Evolutionary conservation across 108 stramenopile species (phyloP).

Genomic region (Nannochloropsis oceanica): DNA sequence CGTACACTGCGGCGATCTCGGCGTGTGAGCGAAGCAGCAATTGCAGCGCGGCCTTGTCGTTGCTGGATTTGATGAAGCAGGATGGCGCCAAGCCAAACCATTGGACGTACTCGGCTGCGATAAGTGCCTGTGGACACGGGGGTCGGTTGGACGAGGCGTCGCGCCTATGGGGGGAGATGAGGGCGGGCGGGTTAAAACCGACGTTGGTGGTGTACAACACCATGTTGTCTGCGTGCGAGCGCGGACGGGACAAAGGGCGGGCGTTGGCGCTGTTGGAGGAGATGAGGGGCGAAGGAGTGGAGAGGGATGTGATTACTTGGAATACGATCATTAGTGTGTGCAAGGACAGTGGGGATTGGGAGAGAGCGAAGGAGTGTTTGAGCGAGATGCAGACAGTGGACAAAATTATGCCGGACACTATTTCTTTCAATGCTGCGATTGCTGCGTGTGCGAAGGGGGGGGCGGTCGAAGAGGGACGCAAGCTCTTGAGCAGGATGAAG

Average conservation of each 20-base stretch:
- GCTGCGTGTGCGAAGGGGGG: constrained; percentile 9
- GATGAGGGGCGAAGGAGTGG: background rate
- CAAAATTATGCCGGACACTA: background rate
- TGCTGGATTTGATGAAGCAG: background rate
- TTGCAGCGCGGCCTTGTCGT: background rate
- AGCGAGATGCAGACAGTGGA: background rate
- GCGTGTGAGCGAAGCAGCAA: background rate
- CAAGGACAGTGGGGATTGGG: background rate
- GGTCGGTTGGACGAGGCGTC: background rate
- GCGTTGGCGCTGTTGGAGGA: background rate
- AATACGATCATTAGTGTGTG: background rate
- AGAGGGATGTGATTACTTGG: background rate
- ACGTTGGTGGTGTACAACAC: background rate
- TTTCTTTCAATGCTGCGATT: constrained; percentile 25
- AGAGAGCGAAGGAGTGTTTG: background rate
- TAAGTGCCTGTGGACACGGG: background rate
- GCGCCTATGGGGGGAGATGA: background rate
- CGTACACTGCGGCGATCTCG: background rate
- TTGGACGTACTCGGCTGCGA: background rate
- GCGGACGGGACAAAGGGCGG: background rate
- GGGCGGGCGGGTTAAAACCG: background rate
- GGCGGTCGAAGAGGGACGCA: background rate
- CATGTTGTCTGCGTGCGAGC: background rate
- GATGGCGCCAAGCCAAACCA: background rate
- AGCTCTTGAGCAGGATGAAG: background rate